Base-by-base conservation (phyloP, 1,139 yeast species). In the Protomyces gravidus region DNA sequence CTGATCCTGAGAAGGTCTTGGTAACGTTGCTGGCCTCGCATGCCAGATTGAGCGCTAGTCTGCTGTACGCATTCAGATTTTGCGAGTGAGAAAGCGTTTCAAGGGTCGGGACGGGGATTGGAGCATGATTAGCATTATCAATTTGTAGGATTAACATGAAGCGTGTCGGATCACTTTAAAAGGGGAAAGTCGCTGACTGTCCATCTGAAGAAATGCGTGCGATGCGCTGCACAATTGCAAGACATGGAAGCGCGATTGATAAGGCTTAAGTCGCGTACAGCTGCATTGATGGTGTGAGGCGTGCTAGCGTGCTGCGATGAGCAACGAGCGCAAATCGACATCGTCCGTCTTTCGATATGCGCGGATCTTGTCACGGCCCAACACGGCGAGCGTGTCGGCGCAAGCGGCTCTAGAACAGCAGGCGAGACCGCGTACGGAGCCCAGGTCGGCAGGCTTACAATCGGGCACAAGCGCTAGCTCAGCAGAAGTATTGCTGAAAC, bases 11-110 rank as follows among this genome's bases (percentile, higher is more conserved):
- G 26, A 49, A 48, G 42, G 53, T 49, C 19, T 30, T 55, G 27
- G 26, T 55, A 17, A 36, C 59, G 3, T 30, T 55, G 26, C 42
- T 55, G 15, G 59, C 59, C 15, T 36, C 53, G 26, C 53, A 55
- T 15, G 59, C 59, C 11, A 15, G 53, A 15, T 30, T 55, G 53
- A 47, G 45, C 19, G 59, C 59, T 17, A 47, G 53, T 42, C 46
- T 55, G 30, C 52, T 55, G 40, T 55, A 55, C 25, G 59, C 59
- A 19, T 48, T 55, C 39, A 30, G 59, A 27, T 46, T 33, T 21
- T 53, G 51, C 26, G 51, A 53, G 4, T 53, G 13, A 45, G n/a
- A n/a, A n/a, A n/a, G n/a, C n/a, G n/a, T n/a, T n/a, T 36, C 23
- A n/a, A 13, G 42, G 5, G 17, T 36, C 21, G 42, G 17, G 3